Base-by-base conservation (phyloP, 2,329 filamentous ascomycete genomes). In the Dothistroma septosporum region DNA sequence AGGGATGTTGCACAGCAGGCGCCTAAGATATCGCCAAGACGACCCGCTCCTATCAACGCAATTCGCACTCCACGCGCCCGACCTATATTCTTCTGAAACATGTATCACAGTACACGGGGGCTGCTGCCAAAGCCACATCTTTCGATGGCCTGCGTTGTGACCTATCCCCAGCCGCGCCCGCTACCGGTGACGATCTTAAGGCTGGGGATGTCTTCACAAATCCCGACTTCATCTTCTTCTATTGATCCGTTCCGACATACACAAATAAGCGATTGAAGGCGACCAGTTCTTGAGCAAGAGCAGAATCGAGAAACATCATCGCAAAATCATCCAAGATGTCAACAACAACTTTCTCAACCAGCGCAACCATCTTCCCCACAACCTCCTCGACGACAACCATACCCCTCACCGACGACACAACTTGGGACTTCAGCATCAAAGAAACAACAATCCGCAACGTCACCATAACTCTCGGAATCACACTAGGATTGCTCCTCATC, bases 391-490 rank as follows among this genome's bases (percentile, higher is more conserved):
- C 49, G 14, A 35, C 49, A 7, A 55, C 21, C 24, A 22, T n/a
- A 44, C 7, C 47, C 31, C 44, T 52, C 46, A 58, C 61, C 19
- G 54, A 58, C 37, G 49, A 59, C n/a, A 44, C 41, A n/a, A 59
- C 50, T n/a, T 63, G 59, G 53, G 54, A 58, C 21, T 63, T 61
- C 55, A 61, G 52, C 33, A 60, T 63, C 53, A 55, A 55, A 44
- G 61, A 63, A 28, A 54, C 58, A 5, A 60, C 57, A 9, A 58
- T 63, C 32, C 61, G 61, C 10, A 59, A 63, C 33, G 58, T 56
- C 12, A 58, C 61, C 4, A 61, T 63, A 12, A 59, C 55, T 11
- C 53, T 63, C 21, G 59, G 61, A 12, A 54, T 63, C n/a, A 54
- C 61, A 10, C 50, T 63, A n/a, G 55, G 57, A n/a, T 46, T 63